Percentiles rank a stretch among this genome's conserved stretches.
Conservation (phyloP, 805 yeast genomes). For the Huiozyma sinensis region DNA sequence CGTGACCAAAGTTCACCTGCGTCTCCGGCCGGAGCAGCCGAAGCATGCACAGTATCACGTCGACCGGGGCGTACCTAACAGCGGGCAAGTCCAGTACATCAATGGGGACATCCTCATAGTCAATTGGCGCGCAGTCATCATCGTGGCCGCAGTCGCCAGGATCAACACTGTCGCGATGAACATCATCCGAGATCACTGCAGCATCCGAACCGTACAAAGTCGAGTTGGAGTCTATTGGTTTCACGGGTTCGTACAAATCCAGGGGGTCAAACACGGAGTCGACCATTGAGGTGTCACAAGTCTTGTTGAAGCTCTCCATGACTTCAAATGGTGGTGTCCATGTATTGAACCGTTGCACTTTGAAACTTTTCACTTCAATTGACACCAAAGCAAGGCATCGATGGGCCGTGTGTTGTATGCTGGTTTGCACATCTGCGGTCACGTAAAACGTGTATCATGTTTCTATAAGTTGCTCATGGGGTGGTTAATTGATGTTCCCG, state of each 20-base stretch:
- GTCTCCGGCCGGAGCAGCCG: conserved; percentile 39
- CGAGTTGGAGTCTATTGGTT: neutral
- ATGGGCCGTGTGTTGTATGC: no score
- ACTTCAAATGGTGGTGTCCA: no score
- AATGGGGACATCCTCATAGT: conserved; percentile 26
- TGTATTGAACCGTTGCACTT: no score
- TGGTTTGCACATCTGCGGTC: no score
- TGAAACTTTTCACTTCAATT: no score
- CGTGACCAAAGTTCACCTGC: conserved; percentile 39
- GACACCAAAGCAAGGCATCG: no score
- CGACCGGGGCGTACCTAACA: conserved; percentile 35
- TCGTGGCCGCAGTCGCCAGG: neutral
- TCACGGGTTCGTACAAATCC: conserved; percentile 19
- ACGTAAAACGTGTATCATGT: no score
- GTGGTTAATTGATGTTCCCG: no score
- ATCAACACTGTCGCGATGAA: neutral
- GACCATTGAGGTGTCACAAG: no score
- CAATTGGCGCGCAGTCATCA: conserved; percentile 8
- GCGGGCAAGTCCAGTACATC: conserved; percentile 53
- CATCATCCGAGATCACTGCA: neutral
- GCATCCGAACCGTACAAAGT: neutral
- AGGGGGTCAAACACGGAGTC: conserved; percentile 27
- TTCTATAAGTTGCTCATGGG: no score
- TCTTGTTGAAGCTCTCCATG: no score
- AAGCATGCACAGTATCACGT: conserved; percentile 36